phyloP scores from a whole-genome alignment of 495 filamentous ascomycete genomes.

The Podospora appendiculata region DNA sequence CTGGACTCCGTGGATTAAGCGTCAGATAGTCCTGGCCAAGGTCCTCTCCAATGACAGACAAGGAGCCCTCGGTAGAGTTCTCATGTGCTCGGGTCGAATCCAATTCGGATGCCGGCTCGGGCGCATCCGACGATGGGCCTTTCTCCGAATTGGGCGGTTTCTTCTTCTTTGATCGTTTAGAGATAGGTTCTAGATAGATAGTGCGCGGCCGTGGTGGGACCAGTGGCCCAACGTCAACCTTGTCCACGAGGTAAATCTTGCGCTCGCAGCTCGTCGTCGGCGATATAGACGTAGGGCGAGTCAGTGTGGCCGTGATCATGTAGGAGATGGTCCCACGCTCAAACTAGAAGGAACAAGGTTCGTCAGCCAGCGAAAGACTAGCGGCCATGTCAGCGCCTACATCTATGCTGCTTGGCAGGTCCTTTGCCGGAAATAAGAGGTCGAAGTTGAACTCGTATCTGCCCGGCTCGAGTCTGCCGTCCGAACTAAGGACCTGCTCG shows the following conservation, averaged over 20 bases:
- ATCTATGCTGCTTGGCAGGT: constrained; percentile 87
- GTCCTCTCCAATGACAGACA: constrained; percentile 30
- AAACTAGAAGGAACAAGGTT: constrained; percentile 50
- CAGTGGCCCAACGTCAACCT: constrained; percentile 49
- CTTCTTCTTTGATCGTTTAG: constrained; percentile 49
- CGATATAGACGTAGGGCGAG: constrained; percentile 79
- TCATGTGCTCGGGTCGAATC: constrained; percentile 32
- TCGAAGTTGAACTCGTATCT: constrained; percentile 93
- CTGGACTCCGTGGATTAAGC: constrained; percentile 21
- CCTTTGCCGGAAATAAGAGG: constrained; percentile 65
- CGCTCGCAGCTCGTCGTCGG: constrained; percentile 69
- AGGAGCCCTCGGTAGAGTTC: constrained; percentile 33
- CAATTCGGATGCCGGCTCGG: constrained; percentile 25
- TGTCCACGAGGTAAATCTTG: constrained; percentile 73
- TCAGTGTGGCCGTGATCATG: constrained; percentile 80
- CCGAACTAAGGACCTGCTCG: constrained; percentile 82
- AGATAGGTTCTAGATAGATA: constrained; percentile 72
- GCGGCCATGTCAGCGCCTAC: constrained; percentile 44
- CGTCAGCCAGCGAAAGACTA: background rate
- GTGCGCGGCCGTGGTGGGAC: constrained; percentile 55
- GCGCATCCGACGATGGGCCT: constrained; percentile 17
- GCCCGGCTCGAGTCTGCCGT: constrained; percentile 76
- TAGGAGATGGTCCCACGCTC: constrained; percentile 92
- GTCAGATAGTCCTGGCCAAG: constrained; percentile 13
- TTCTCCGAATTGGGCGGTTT: constrained; percentile 21